phyloP scores from a whole-genome alignment of 2,329 filamentous ascomycete genomes.

The Zymoseptoria brevis region DNA sequence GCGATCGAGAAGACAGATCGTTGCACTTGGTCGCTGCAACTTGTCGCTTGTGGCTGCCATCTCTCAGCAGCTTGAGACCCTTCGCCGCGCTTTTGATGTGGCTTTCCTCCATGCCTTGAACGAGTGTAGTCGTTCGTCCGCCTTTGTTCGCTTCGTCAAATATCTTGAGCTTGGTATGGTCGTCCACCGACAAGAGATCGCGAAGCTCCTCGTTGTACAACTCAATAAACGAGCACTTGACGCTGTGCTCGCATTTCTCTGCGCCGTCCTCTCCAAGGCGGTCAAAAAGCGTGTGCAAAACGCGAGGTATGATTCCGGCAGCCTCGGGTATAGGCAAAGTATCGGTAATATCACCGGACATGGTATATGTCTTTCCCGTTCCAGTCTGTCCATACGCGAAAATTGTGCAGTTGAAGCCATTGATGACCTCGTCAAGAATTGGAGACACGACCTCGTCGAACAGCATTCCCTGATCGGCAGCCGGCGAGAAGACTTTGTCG shows the following conservation, averaged over 20 bases:
- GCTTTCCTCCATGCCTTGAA: constrained; percentile 96
- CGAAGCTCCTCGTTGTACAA: constrained; percentile 96
- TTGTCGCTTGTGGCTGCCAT: constrained; percentile 86
- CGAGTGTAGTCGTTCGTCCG: constrained; percentile 74
- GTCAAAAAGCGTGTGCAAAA: constrained; percentile 76
- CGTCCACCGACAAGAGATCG: constrained; percentile 76
- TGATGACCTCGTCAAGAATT: constrained; percentile 88
- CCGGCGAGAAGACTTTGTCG: constrained; percentile 92
- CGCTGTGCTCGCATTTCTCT: constrained; percentile 69
- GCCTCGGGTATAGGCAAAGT: constrained; percentile 82
- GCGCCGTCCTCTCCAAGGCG: constrained; percentile 62
- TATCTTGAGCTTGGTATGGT: constrained; percentile 82
- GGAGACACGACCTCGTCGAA: constrained; percentile 94
- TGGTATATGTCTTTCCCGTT: constrained; percentile 97
- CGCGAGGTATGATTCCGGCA: constrained; percentile 90
- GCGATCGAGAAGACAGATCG: constrained; percentile 90
- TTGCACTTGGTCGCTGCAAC: constrained; percentile 99
- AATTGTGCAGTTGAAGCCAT: constrained; percentile 95
- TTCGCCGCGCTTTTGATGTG: constrained; percentile 79
- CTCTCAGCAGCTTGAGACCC: constrained; percentile 80
- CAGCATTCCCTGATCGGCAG: constrained; percentile 85
- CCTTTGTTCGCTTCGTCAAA: constrained; percentile 84
- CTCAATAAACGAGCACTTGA: constrained; percentile 98
- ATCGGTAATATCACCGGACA: constrained; percentile 95
- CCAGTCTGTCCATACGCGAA: constrained; percentile 98